Conservation (phyloP, 2,329 filamentous ascomycete genomes). For the Colletotrichum shisoi region DNA sequence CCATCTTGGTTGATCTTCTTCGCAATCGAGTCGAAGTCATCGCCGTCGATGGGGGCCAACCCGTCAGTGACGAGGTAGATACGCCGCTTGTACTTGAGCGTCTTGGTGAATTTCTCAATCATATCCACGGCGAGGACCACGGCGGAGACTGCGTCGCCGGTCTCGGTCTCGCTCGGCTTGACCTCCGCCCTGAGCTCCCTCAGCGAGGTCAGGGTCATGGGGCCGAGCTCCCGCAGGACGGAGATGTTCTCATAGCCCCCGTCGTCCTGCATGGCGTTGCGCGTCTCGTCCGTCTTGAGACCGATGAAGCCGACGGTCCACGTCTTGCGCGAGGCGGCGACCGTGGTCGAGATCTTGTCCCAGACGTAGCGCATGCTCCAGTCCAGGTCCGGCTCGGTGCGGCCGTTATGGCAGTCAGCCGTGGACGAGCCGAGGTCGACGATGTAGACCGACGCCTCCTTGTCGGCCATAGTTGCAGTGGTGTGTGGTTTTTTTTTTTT, state of each 20-base stretch:
- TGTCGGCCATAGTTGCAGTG: slow-evolving; percentile 75
- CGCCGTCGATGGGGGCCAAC: slow-evolving; percentile 73
- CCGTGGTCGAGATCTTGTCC: slow-evolving; percentile 81
- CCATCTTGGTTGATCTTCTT: slow-evolving; percentile 76
- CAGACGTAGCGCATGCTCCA: slow-evolving; percentile 92
- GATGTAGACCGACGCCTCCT: slow-evolving; percentile 92
- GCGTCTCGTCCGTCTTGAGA: slow-evolving; percentile 79
- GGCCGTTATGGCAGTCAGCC: slow-evolving; percentile 73
- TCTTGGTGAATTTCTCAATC: slow-evolving; percentile 81
- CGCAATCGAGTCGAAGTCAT: slow-evolving; percentile 74
- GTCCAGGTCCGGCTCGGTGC: slow-evolving; percentile 81
- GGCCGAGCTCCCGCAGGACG: slow-evolving; percentile 73
- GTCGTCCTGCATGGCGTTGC: slow-evolving; percentile 72
- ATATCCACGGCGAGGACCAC: slow-evolving; percentile 86
- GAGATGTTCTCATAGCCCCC: slow-evolving; percentile 83
- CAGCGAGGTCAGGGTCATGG: slow-evolving; percentile 72
- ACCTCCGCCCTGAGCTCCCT: slow-evolving; percentile 69
- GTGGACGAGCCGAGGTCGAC: slow-evolving; percentile 89
- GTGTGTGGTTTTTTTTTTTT: not conserved
- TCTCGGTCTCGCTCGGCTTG: slow-evolving; percentile 70
- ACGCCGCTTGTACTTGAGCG: slow-evolving; percentile 79
- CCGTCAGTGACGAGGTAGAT: slow-evolving; percentile 90
- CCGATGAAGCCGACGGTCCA: slow-evolving; percentile 82
- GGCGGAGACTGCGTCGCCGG: slow-evolving; percentile 87
- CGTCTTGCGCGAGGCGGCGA: slow-evolving; percentile 71